A percentile compares a stretch with the other conserved stretches of the same genome.
Evolutionary conservation across 805 yeast species (phyloP).

Genomic region (Kodamaea fukazawae): DNA sequence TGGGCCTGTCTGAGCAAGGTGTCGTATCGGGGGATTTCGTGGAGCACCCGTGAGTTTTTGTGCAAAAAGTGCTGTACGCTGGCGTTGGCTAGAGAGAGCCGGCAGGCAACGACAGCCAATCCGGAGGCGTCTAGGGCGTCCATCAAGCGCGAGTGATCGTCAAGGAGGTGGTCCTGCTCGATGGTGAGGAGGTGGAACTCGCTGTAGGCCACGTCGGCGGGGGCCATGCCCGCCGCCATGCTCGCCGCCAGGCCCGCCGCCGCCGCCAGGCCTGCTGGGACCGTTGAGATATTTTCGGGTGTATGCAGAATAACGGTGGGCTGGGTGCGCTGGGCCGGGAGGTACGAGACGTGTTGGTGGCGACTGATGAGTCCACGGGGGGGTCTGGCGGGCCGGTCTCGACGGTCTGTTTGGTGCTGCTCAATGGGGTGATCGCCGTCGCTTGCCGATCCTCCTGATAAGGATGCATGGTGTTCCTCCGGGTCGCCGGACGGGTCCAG

Average conservation of each 20-base stretch:
- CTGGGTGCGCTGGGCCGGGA: too few relatives aligned
- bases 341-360: too few relatives aligned
- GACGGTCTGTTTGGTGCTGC: too few relatives aligned
- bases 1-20: constrained; percentile 15
- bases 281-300: neutral
- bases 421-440: too few relatives aligned
- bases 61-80: constrained; percentile 16
- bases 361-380: too few relatives aligned
- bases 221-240: too few relatives aligned
- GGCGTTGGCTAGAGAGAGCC: constrained; percentile 17
- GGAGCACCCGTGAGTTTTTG: constrained; percentile 4
- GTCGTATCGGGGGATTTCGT: constrained; percentile 12
- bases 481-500: too few relatives aligned
- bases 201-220: constrained; percentile 30
- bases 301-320: neutral
- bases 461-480: too few relatives aligned
- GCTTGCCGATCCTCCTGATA: too few relatives aligned
- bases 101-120: constrained; percentile 28
- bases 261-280: too few relatives aligned
- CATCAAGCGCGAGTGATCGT: constrained; percentile 25
- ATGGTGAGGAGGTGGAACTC: constrained; percentile 29
- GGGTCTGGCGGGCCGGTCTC: too few relatives aligned
- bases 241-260: too few relatives aligned
- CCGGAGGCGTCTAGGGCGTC: constrained; percentile 20
- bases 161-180: constrained; percentile 23